Conservation (phyloP, 176 grass and related monocot genomes). For the Neostapfia colusana region DNA sequence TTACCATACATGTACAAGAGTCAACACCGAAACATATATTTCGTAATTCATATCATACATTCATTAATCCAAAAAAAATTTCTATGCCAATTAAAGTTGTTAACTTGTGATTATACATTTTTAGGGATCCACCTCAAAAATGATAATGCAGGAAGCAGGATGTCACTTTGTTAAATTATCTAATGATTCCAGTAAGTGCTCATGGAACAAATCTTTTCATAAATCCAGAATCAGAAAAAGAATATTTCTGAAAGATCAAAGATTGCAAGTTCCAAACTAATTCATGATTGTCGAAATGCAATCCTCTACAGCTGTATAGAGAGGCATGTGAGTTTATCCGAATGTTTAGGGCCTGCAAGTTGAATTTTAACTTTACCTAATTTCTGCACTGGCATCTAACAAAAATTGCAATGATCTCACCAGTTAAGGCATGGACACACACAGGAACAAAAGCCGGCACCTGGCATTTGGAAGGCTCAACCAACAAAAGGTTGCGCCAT, state of each 20-base stretch:
- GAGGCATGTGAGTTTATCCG: too few relatives aligned
- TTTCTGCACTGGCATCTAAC: neutral
- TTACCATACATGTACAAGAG: neutral
- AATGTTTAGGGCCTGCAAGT: neutral
- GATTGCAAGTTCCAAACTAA: too few relatives aligned
- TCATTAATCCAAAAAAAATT: neutral
- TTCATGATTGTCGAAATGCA: too few relatives aligned
- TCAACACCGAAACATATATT: neutral
- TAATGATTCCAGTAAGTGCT: too few relatives aligned
- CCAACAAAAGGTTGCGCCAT: neutral
- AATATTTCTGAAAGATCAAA: too few relatives aligned
- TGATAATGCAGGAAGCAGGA: too few relatives aligned
- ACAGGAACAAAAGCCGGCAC: neutral
- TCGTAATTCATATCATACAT: neutral
- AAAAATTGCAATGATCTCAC: neutral
- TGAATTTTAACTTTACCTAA: neutral
- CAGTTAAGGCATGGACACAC: neutral
- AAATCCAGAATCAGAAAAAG: too few relatives aligned
- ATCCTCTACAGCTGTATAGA: too few relatives aligned
- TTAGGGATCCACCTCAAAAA: too few relatives aligned
- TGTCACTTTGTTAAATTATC: too few relatives aligned
- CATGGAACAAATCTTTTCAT: too few relatives aligned
- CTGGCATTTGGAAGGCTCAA: conserved; percentile 10
- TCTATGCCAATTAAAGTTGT: neutral
- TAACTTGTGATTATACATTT: neutral